Conservation (phyloP, 2,329 filamentous ascomycete genomes). For the Paracoccidioides brasiliensis region DNA sequence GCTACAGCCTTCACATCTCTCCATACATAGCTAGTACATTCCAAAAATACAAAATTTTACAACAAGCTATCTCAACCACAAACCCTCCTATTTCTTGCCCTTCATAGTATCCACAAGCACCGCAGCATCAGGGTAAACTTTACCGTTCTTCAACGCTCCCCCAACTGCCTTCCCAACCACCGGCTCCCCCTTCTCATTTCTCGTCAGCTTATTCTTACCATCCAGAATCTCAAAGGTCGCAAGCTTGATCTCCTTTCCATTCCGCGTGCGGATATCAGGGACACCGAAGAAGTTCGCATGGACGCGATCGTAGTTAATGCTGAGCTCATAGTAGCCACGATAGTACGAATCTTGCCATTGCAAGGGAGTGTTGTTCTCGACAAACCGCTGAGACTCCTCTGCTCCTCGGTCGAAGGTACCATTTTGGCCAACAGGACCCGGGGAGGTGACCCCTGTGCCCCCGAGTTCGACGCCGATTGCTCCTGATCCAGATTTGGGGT, state of each 20-base stretch:
- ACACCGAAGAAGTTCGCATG: slow-evolving; percentile 53
- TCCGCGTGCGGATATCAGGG: slow-evolving; percentile 46
- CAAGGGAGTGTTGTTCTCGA: slow-evolving; percentile 46
- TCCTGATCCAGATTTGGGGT: slow-evolving; percentile 40
- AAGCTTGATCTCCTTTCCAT: slow-evolving; percentile 51
- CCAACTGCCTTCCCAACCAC: slow-evolving; percentile 2
- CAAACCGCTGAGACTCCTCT: slow-evolving; percentile 32
- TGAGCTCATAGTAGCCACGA: slow-evolving; percentile 57
- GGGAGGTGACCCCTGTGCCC: slow-evolving; percentile 52
- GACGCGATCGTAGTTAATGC: slow-evolving; percentile 43
- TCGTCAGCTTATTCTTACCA: slow-evolving; percentile 1
- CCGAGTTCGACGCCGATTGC: slow-evolving; percentile 52
- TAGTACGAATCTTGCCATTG: slow-evolving; percentile 66
- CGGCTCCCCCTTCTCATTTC: not conserved
- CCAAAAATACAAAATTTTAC: not conserved
- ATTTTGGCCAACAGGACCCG: slow-evolving; percentile 46
- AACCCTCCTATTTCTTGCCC: not conserved
- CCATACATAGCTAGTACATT: no score
- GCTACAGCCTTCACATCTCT: no score
- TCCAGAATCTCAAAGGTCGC: slow-evolving; percentile 43
- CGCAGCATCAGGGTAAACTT: not conserved
- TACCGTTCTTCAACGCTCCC: not conserved
- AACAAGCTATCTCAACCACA: not conserved
- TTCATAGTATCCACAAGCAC: not conserved
- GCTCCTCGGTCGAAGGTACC: slow-evolving; percentile 43